phyloP scores from a whole-genome alignment of 768 basidiomycete species.

The Lenzites betulinus region DNA sequence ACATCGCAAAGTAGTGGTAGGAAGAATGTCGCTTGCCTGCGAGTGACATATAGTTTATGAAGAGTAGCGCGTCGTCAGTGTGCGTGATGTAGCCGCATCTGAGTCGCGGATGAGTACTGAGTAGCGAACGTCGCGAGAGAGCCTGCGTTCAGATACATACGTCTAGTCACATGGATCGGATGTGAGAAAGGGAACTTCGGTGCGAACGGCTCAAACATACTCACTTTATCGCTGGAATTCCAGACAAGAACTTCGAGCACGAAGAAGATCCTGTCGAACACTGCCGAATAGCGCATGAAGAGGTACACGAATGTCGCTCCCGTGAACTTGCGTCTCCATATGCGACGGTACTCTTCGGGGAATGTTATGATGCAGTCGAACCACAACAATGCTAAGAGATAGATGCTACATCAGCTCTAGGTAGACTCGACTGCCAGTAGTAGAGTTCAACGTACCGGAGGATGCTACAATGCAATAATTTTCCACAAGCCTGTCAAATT shows the following conservation, averaged over 20 bases:
- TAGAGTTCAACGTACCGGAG: background rate
- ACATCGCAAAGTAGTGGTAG: background rate
- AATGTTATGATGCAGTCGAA: constrained; percentile 2
- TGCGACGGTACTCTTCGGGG: background rate
- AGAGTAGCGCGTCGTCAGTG: background rate
- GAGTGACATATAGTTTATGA: background rate
- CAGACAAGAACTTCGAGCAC: background rate
- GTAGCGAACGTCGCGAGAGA: background rate
- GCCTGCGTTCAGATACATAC: no score
- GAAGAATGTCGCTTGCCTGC: background rate
- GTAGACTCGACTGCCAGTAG: background rate
- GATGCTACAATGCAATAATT: constrained; percentile 12
- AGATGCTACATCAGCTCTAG: background rate
- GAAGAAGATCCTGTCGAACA: constrained; percentile 3
- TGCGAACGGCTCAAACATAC: background rate
- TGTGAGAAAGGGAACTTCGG: background rate
- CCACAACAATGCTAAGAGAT: constrained; percentile 8
- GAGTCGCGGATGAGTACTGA: no score
- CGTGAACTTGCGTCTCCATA: constrained; percentile 2
- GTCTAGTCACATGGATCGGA: background rate
- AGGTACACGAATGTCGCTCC: background rate
- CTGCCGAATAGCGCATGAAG: background rate
- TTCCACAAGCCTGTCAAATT: background rate
- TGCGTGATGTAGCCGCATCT: background rate
- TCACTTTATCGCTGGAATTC: background rate